Evolutionary conservation across 208 protist genomes (phyloP), one percentile per base, ranked within the genome.

Genomic region (Lotmaria passim): DNA sequence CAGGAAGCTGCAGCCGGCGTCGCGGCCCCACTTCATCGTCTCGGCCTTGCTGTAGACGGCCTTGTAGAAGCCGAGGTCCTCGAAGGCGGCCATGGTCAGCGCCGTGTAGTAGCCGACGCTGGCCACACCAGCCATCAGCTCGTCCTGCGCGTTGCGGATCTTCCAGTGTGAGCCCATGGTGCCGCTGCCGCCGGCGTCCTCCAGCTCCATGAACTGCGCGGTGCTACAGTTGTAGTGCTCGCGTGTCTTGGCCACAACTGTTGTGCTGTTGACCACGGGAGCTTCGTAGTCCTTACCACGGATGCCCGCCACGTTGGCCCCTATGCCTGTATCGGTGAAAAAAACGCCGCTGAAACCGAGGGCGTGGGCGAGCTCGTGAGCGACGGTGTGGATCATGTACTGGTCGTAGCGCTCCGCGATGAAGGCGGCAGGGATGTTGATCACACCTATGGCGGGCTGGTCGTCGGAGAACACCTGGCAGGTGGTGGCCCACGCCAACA

Each of bases 311-410:
- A 73, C 62, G 30, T 14, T 56, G 7, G 1, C 6, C 14, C 58
- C 1, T 14, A 87, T 76, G 24, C 34, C 26, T 6, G 14, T 2
- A 2, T 7, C 48, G 3, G 31, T 14, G 38, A 84, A 91, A 33
- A 62, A 56, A 2, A 0, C 34, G n/a, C 7, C 23, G 47, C 17
- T 57, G 59, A 96, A 97, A 8, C 94, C 94, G 23, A 98, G 69
- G n/a, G 89, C 82, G 79, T 98, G 94, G 10, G 90, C 69, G 0
- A 96, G 69, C 77, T 96, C 93, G 60, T 98, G 94, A 5, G 81
- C 64, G 8, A 88, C 60, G 10, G 61, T 50, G 47, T 79, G 80
- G 3, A 77, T 64, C 14, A 41, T 67, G 5, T 10, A 1, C 19
- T 56, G 47, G 23, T 63, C 51, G 38, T 66, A 38, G 21, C 7